Evolutionary conservation across 148 eudicot genomes (phyloP).

Genomic region (Gaultheria prostrata): DNA sequence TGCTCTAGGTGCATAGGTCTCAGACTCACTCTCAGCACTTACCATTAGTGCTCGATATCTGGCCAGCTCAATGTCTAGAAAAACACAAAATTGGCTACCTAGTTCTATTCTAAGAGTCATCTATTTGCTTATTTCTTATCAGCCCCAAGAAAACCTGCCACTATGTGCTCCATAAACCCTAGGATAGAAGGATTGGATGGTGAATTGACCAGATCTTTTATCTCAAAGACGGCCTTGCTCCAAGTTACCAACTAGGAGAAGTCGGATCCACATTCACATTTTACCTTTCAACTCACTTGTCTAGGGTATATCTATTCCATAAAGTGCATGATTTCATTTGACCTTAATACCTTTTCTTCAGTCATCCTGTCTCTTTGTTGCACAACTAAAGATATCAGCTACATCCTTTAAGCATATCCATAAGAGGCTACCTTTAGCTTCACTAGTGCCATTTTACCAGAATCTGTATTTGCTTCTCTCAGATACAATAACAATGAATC

Average conservation of each 20-base stretch:
- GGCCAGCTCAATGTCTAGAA: conserved; percentile 2
- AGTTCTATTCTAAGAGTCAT: neutral
- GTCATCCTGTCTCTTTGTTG: neutral
- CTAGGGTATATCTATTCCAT: neutral
- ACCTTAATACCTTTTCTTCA: neutral
- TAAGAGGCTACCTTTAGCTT: conserved; percentile 4
- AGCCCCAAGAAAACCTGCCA: neutral
- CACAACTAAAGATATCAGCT: neutral
- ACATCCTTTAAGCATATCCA: conserved; percentile 7
- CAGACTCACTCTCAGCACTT: too few species aligned
- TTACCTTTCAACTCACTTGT: neutral
- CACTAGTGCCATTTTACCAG: neutral
- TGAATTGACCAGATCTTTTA: neutral
- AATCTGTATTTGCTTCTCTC: neutral
- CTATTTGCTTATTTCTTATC: neutral
- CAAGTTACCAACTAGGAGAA: neutral
- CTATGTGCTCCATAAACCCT: neutral
- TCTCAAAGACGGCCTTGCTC: neutral
- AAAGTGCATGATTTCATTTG: neutral
- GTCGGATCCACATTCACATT: neutral
- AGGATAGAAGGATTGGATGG: conserved; percentile 1
- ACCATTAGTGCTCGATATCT: neutral
- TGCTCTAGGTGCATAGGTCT: neutral
- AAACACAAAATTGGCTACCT: neutral
- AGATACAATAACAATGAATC: neutral